phyloP scores from a whole-genome alignment of 441 rosid species.

The Jatropha podagrica region DNA sequence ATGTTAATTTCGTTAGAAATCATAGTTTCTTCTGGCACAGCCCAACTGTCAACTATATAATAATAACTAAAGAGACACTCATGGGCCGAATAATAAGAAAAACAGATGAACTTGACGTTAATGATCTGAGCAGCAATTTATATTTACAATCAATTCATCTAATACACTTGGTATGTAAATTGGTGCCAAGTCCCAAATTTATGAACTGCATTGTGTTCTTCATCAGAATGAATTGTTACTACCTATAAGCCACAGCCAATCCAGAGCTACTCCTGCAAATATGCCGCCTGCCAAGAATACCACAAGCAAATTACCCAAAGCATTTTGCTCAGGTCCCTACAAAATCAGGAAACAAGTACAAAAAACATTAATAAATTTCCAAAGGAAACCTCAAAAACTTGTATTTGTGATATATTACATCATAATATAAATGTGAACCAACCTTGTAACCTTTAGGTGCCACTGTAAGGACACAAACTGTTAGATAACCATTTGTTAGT shows the following conservation, averaged over 20 bases:
- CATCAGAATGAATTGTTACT: conserved; percentile 54
- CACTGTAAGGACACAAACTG: conserved; percentile 67
- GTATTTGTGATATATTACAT: neutral
- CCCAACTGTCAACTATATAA: no score
- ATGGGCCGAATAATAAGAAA: no score
- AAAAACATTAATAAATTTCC: neutral
- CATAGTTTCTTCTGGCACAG: no score
- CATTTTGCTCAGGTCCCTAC: conserved; percentile 91
- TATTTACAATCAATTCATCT: no score
- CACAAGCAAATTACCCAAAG: conserved; percentile 81
- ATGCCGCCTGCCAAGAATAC: conserved; percentile 58
- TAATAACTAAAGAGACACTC: no score
- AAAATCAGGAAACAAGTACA: conserved; percentile 8
- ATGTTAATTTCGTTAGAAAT: no score
- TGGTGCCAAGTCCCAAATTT: no score
- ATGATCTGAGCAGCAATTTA: no score
- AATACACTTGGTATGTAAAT: no score
- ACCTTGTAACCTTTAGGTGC: conserved; percentile 96
- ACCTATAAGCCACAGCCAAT: conserved; percentile 83
- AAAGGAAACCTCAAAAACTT: no score
- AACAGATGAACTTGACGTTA: no score
- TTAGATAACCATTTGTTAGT: conserved; percentile 76
- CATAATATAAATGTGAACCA: neutral
- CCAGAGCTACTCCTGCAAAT: conserved; percentile 68
- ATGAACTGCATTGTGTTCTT: no score